Conservation (phyloP, 805 yeast species). For the Metschnikowia kofuensis region DNA sequence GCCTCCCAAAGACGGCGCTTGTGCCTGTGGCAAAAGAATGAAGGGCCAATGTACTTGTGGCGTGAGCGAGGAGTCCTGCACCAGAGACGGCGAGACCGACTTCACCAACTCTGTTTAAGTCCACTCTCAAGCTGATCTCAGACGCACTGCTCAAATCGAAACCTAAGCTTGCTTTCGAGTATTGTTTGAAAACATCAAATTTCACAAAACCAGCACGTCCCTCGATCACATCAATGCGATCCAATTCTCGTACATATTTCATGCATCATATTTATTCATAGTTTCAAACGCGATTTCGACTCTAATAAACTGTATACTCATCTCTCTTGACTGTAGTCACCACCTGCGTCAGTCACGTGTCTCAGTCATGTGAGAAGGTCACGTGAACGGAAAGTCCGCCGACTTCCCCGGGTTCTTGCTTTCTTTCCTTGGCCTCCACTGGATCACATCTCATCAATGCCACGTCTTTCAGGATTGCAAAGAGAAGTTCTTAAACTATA, state of each 20-base stretch:
- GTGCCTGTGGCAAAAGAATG: slow-evolving; percentile 59
- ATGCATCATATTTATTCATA: no score
- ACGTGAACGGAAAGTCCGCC: neutral
- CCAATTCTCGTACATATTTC: no score
- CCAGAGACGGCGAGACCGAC: slow-evolving; percentile 58
- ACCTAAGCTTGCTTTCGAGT: neutral
- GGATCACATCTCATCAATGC: slow-evolving; percentile 20
- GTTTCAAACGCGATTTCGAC: neutral
- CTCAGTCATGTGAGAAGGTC: neutral
- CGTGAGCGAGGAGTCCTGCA: slow-evolving; percentile 34
- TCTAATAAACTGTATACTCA: neutral
- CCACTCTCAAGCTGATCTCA: neutral
- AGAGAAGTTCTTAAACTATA: slow-evolving; percentile 49
- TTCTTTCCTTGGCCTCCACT: slow-evolving; percentile 37
- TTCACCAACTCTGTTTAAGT: slow-evolving; percentile 34
- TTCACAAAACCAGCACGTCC: no score
- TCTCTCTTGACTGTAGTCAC: neutral
- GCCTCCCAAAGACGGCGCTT: slow-evolving; percentile 43
- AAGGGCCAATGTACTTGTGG: slow-evolving; percentile 58
- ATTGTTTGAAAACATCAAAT: no score
- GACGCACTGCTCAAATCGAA: neutral
- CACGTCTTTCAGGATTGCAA: slow-evolving; percentile 43
- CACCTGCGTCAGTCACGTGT: neutral
- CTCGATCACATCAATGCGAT: no score
- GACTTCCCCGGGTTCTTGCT: slow-evolving; percentile 5